A percentile compares a stretch with the other conserved stretches of the same genome.
These are phyloP conservation scores for Apostasia shenzhenica DNA, from an alignment of 106 monocot genomes.

Conservation along the genomic window DNA sequence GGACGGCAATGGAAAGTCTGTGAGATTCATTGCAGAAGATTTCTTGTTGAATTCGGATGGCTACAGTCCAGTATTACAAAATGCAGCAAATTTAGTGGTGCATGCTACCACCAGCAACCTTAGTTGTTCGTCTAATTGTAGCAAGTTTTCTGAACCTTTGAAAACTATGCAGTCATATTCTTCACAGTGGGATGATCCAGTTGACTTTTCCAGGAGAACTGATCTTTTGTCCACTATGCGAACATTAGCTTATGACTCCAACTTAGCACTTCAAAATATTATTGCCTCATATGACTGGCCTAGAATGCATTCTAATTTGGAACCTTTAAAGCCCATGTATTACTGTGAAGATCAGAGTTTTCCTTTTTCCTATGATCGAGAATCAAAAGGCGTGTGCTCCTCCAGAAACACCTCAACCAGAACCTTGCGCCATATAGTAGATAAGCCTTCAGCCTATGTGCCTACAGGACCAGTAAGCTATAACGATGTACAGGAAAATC, in stretches of 20 bases:
- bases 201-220: background rate
- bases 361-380: background rate
- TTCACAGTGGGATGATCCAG: background rate
- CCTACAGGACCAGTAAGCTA: background rate
- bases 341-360: conserved; percentile 2
- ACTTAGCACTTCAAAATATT: background rate
- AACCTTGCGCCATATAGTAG: background rate
- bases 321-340: background rate
- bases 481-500: conserved; percentile 1
- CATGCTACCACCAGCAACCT: background rate
- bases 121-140: background rate
- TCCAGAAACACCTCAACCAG: background rate
- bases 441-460: conserved; percentile 1
- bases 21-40: background rate
- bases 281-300: background rate
- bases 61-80: background rate
- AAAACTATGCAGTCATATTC: background rate
- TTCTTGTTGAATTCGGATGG: background rate
- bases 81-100: conserved; percentile 1
- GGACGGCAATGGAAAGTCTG: background rate
- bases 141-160: background rate
- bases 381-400: background rate
- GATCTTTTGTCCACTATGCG: conserved; percentile 1
- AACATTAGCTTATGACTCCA: background rate
- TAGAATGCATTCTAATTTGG: conserved; percentile 4